Conservation (phyloP, 31 red algal species). For the Pterothamnion heteromorphum region DNA sequence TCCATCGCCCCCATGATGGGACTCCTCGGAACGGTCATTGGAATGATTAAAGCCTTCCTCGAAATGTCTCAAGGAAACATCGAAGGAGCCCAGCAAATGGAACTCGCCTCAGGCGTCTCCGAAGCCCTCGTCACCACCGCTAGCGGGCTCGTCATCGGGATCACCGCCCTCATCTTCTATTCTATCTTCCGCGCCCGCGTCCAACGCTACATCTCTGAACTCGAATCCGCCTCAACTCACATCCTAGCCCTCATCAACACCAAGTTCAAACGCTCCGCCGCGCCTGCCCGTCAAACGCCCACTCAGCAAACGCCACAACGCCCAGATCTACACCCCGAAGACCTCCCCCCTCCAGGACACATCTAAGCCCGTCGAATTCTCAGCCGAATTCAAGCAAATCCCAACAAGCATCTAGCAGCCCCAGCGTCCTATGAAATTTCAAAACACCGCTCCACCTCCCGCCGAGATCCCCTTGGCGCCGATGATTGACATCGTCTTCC, state of each 20-base stretch:
- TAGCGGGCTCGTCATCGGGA: constrained; percentile 7
- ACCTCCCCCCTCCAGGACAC: background rate
- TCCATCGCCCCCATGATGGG: constrained; percentile 21
- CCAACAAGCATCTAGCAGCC: background rate
- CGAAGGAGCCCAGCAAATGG: constrained; percentile 26
- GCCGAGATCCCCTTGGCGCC: constrained; percentile 4
- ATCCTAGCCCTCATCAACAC: background rate
- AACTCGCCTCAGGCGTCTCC: constrained; percentile 16
- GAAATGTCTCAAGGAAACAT: constrained; percentile 21
- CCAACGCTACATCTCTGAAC: constrained; percentile 9
- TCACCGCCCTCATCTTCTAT: constrained; percentile 11
- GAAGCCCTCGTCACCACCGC: constrained; percentile 23
- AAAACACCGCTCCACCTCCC: background rate
- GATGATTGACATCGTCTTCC: constrained; percentile 46
- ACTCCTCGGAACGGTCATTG: constrained; percentile 35
- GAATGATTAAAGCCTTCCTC: constrained; percentile 31
- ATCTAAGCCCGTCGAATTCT: background rate
- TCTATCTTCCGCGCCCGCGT: constrained; percentile 25
- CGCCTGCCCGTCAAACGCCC: background rate
- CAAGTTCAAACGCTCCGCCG: too few relatives aligned
- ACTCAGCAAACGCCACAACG: background rate
- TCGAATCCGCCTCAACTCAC: constrained; percentile 35
- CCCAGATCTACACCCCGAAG: background rate
- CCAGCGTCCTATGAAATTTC: constrained; percentile 21
- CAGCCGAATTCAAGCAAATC: background rate